Base-by-base conservation (phyloP, 2,329 filamentous ascomycete genomes). In the Teratosphaeria destructans region DNA sequence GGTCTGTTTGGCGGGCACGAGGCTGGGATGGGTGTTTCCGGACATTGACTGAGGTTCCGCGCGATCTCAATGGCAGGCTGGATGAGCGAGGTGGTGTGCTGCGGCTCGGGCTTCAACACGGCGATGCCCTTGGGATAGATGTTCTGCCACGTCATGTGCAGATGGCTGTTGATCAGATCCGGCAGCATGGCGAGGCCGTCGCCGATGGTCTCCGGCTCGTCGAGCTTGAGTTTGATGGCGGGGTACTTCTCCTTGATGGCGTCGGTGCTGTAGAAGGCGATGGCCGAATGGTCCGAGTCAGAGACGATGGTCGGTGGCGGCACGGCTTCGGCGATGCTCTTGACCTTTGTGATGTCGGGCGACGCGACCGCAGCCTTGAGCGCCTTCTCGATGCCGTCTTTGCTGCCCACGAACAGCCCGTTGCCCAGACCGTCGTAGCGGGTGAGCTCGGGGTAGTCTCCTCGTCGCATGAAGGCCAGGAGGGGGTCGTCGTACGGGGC, bases 91-190 rank as follows among this genome's bases (percentile, higher is more conserved):
- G 87, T 88, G 47, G 88, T 93, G 71, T 91, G 85, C 57, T 87
- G 78, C 1, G 89, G 83, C 23, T 88, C 80, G 0, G 93, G 91
- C 71, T 95, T 92, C 52, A 95, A 78, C 3, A 96, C 85, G 5
- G 86, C 83, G 60, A 97, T 87, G 34, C 94, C 93, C 47, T 82
- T 80, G 1, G 83, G 78, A 73, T 94, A 95, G 26, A 80, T 80
- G 66, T 87, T 89, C 70, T 95, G 90, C 84, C 94, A 97, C 11
- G 85, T 88, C 58, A 82, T 81, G 71, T 96, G 92, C 3, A 97
- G 80, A 72, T 97, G 94, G 2, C 86, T 82, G 68, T 89, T 92
- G 71, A 96, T 89, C 61, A 97, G 81, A 54, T 82, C 77, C 60
- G 87, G 87, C 37, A 97, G 82, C 56, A 81, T 78, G 58, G 76